Percentiles rank a stretch among this genome's conserved stretches.
These are phyloP conservation scores for Coleophoma crateriformis DNA, from an alignment of 2,329 filamentous ascomycete genomes.

Conservation along the genomic window DNA sequence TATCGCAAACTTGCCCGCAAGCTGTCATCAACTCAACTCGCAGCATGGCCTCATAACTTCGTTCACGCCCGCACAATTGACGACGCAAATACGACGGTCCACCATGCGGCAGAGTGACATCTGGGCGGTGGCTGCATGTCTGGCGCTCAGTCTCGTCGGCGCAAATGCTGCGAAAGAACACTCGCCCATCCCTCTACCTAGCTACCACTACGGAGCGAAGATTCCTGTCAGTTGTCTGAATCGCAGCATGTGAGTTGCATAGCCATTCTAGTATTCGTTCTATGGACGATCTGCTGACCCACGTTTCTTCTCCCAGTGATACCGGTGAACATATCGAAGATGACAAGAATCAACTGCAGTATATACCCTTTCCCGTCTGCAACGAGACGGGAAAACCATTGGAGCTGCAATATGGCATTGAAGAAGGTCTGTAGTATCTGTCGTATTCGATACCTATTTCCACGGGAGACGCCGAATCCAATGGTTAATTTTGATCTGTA, in stretches of 20 bases:
- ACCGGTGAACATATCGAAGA: constrained; percentile 88
- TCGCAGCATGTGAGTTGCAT: constrained; percentile 56
- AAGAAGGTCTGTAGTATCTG: constrained; percentile 34
- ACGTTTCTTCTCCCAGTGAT: constrained; percentile 46
- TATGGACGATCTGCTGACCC: background rate
- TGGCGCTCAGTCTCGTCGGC: background rate
- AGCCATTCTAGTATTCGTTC: background rate
- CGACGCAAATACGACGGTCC: background rate
- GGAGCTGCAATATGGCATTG: constrained; percentile 79
- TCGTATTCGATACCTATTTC: too few relatives aligned
- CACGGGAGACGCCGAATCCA: too few relatives aligned
- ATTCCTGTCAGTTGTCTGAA: constrained; percentile 71
- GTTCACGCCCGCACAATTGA: too few relatives aligned
- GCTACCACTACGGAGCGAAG: constrained; percentile 60
- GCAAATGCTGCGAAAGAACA: constrained; percentile 14
- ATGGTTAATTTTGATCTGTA: constrained; percentile 19
- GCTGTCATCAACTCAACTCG: background rate
- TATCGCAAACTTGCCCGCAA: background rate
- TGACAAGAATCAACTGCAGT: constrained; percentile 75
- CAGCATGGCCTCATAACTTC: background rate
- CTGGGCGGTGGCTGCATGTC: background rate
- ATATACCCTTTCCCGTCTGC: constrained; percentile 85
- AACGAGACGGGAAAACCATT: constrained; percentile 81
- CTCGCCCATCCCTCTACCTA: constrained; percentile 36
- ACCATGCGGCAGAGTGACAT: background rate